phyloP scores from a whole-genome alignment of 306 rosid genomes.

The Sechiopsis laciniata region DNA sequence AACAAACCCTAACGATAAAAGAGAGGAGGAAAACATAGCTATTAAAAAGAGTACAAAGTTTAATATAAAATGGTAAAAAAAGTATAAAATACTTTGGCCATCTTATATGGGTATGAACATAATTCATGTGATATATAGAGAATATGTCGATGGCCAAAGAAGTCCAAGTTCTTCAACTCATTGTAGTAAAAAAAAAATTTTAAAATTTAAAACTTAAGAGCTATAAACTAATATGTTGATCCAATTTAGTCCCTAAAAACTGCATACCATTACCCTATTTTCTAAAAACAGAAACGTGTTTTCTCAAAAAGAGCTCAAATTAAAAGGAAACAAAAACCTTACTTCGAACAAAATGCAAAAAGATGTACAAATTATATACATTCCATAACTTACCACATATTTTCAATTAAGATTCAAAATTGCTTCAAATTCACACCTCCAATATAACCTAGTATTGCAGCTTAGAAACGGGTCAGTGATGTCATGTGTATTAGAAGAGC shows the following conservation, averaged over 20 bases:
- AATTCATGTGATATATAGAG: too few relatives aligned
- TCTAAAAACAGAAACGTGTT: background rate
- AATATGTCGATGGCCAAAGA: too few relatives aligned
- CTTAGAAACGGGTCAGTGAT: too few relatives aligned
- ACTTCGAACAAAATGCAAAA: background rate
- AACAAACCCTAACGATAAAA: too few relatives aligned
- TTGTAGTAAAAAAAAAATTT: too few relatives aligned
- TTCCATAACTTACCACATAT: background rate
- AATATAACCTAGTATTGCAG: too few relatives aligned
- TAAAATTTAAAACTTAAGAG: too few relatives aligned
- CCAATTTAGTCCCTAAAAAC: too few relatives aligned
- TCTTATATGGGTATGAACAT: background rate
- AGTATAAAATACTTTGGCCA: background rate
- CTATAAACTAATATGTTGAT: background rate
- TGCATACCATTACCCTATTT: too few relatives aligned
- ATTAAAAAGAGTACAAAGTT: background rate
- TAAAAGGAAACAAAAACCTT: background rate
- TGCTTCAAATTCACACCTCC: background rate
- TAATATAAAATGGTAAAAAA: background rate
- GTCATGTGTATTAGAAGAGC: too few relatives aligned
- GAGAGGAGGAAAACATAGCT: background rate
- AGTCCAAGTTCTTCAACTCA: too few relatives aligned
- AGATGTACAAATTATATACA: too few relatives aligned
- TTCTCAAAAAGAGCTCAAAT: background rate
- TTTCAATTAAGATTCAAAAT: background rate